Percentiles rank a stretch among this genome's conserved stretches.
These are phyloP conservation scores for Scedosporium aurantiacum DNA, from an alignment of 2,329 filamentous ascomycete genomes.

Conservation along the genomic window DNA sequence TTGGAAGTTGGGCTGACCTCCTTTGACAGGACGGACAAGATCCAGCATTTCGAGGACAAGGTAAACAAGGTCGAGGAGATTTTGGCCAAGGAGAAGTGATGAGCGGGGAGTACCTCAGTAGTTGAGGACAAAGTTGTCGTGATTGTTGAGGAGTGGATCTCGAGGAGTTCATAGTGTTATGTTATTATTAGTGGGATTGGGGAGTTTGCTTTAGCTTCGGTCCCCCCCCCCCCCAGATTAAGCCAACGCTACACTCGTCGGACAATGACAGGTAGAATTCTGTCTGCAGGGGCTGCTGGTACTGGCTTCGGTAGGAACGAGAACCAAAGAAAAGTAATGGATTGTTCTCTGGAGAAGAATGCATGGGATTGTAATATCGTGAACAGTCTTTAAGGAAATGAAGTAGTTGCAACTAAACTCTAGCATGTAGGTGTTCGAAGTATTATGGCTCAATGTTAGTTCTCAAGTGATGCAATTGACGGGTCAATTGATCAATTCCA, in stretches of 20 bases:
- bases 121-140: too few relatives aligned
- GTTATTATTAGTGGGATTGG: neutral
- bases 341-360: neutral
- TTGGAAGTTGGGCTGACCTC: neutral
- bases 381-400: too few relatives aligned
- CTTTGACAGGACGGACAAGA: slow-evolving; percentile 70
- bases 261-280: neutral
- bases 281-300: neutral
- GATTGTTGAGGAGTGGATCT: neutral
- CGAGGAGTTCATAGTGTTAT: neutral
- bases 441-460: too few relatives aligned
- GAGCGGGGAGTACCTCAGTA: neutral
- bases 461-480: too few relatives aligned
- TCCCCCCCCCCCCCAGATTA: too few relatives aligned
- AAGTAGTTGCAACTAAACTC: too few relatives aligned
- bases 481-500: too few relatives aligned
- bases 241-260: too few relatives aligned
- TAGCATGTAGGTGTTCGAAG: too few relatives aligned
- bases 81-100: slow-evolving; percentile 20
- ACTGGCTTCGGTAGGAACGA: neutral
- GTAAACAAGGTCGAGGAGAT: slow-evolving; percentile 49
- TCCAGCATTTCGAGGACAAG: slow-evolving; percentile 71
- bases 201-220: too few relatives aligned
- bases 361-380: too few relatives aligned
- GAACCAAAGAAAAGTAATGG: neutral